Evolutionary conservation across 352 stramenopile species (phyloP).

Genomic region (Phytophthora pisi): DNA sequence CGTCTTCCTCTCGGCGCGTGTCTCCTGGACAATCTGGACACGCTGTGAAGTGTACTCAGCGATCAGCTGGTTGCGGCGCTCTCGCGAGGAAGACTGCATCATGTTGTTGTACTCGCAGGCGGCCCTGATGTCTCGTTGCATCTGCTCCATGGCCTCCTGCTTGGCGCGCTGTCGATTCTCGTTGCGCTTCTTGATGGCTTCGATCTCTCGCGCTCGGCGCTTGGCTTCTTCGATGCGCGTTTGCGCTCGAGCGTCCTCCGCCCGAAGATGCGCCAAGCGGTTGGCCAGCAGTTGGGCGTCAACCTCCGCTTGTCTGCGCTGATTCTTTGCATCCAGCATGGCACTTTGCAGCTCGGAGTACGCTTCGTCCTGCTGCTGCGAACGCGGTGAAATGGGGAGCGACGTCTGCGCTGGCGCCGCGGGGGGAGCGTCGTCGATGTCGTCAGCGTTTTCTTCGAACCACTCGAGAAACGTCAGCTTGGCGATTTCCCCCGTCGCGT

Average conservation of each 20-base stretch:
- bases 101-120: constrained; percentile 62
- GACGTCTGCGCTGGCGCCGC: not conserved
- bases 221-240: constrained; percentile 78
- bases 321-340: constrained; percentile 57
- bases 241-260: constrained; percentile 60
- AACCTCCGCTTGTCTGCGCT: constrained; percentile 56
- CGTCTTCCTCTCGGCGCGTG: constrained; percentile 44
- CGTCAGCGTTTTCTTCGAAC: constrained; percentile 73
- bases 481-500: constrained; percentile 67
- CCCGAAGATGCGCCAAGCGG: constrained; percentile 61
- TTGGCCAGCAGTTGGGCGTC: constrained; percentile 70
- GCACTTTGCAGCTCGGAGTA: constrained; percentile 52
- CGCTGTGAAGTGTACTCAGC: constrained; percentile 48
- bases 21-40: constrained; percentile 61
- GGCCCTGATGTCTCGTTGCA: constrained; percentile 58
- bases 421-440: constrained; percentile 45
- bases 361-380: constrained; percentile 35
- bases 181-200: constrained; percentile 67
- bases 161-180: constrained; percentile 54
- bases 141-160: constrained; percentile 53
- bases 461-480: constrained; percentile 77
- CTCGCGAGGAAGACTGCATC: constrained; percentile 41
- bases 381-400: constrained; percentile 11
- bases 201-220: constrained; percentile 61
- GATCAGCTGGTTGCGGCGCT: constrained; percentile 49